Conservation (phyloP, 805 yeast species). For the Yarrowia phangngaensis region DNA sequence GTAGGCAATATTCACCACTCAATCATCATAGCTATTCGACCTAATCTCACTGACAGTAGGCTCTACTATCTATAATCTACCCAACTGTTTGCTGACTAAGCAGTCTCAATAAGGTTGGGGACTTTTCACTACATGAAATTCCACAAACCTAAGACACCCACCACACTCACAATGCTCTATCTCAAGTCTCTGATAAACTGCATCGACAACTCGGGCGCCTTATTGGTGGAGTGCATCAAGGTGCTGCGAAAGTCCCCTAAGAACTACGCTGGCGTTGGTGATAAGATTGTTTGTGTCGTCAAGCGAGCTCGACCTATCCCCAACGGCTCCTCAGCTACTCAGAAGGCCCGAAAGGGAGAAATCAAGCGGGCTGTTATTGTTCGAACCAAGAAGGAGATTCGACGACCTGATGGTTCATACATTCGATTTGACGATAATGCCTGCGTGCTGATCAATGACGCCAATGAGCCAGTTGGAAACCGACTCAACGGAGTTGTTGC, state of each 20-base stretch:
- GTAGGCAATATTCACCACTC: too few relatives aligned
- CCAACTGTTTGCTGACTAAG: too few relatives aligned
- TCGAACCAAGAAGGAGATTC: slow-evolving; percentile 76
- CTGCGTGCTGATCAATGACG: slow-evolving; percentile 88
- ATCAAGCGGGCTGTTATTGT: slow-evolving; percentile 93
- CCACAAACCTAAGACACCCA: too few relatives aligned
- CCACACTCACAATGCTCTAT: slow-evolving; percentile 60
- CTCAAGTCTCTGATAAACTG: slow-evolving; percentile 84
- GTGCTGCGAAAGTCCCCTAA: slow-evolving; percentile 85
- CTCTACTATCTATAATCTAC: too few relatives aligned
- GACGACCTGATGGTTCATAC: slow-evolving; percentile 81
- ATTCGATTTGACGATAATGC: slow-evolving; percentile 94
- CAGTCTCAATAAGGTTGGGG: too few relatives aligned
- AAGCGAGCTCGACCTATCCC: slow-evolving; percentile 81
- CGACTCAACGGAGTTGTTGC: slow-evolving; percentile 90
- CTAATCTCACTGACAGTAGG: too few relatives aligned
- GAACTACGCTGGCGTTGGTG: slow-evolving; percentile 70
- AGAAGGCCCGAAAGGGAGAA: slow-evolving; percentile 87
- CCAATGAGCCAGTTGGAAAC: slow-evolving; percentile 90
- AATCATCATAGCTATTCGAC: too few relatives aligned
- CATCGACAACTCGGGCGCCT: slow-evolving; percentile 94
- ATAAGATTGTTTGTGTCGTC: slow-evolving; percentile 88
- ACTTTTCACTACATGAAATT: too few relatives aligned
- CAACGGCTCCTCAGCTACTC: slow-evolving; percentile 65
- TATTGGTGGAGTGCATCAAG: slow-evolving; percentile 91